Conservation (phyloP, 2,329 filamentous ascomycete genomes). For the Sporothrix schenckii region DNA sequence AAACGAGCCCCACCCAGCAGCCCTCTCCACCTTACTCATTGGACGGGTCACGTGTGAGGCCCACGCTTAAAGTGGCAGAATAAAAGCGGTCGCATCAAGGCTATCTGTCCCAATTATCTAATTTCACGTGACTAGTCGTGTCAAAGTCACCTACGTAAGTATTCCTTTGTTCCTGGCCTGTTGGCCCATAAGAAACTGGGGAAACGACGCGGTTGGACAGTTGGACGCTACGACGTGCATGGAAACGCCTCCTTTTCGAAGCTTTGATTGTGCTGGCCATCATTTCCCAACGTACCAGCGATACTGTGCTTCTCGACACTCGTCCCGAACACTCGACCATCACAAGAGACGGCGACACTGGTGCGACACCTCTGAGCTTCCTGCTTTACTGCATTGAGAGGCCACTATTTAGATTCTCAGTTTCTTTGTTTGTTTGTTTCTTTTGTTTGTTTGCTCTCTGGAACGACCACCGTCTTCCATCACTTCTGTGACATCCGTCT, state of each 20-base stretch:
- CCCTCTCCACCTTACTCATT: constrained; percentile 24
- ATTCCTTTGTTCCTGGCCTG: background rate
- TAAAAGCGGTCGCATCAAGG: constrained; percentile 16
- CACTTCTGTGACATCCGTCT: background rate
- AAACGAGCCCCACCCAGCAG: constrained; percentile 26
- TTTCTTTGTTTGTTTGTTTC: background rate
- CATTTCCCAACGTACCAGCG: background rate
- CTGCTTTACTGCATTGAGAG: background rate
- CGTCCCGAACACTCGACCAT: background rate
- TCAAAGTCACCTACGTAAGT: constrained; percentile 1
- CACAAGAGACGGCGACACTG: constrained; percentile 15
- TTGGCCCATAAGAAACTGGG: constrained; percentile 4
- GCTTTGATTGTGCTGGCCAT: background rate
- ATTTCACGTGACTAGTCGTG: background rate
- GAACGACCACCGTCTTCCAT: background rate
- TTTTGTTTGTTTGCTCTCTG: background rate
- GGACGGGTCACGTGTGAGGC: background rate
- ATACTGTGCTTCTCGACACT: constrained; percentile 10
- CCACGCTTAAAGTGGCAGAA: constrained; percentile 12
- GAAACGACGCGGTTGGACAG: constrained; percentile 18
- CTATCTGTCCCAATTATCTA: background rate
- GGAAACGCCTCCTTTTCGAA: constrained; percentile 22
- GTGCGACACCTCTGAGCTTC: background rate
- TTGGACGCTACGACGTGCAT: background rate
- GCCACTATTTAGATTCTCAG: no score